Evolutionary conservation across 2,329 filamentous ascomycete species (phyloP).

Genomic region (Cadophora luteo-olivacea): DNA sequence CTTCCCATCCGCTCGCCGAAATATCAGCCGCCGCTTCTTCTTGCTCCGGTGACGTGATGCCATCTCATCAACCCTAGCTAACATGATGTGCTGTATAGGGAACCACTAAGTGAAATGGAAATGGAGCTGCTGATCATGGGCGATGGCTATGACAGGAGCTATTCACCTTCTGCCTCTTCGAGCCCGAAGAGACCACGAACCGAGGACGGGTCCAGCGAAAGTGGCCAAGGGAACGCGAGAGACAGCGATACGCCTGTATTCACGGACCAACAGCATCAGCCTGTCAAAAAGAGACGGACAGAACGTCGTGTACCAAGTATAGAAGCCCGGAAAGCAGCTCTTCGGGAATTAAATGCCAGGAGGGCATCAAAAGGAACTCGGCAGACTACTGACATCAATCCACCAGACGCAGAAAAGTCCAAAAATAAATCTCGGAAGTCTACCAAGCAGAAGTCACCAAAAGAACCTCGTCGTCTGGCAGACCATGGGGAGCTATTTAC

Average conservation of each 20-base stretch:
- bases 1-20: no score
- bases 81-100: background rate
- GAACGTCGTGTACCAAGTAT: slow-evolving; percentile 17
- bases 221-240: background rate
- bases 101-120: slow-evolving; percentile 12
- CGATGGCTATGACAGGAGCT: background rate
- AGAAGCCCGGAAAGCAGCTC: slow-evolving; percentile 12
- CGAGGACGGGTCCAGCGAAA: background rate
- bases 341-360: slow-evolving; percentile 14
- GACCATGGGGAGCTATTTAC: slow-evolving; percentile 32
- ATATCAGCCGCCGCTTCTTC: background rate
- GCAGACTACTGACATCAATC: background rate
- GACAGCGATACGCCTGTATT: background rate
- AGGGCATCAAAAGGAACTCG: slow-evolving; percentile 7
- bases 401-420: background rate
- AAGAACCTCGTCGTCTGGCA: slow-evolving; percentile 31
- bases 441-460: slow-evolving; percentile 22
- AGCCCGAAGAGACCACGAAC: slow-evolving; percentile 5
- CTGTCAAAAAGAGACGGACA: slow-evolving; percentile 22
- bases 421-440: background rate
- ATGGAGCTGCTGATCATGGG: background rate
- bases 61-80: background rate
- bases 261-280: background rate
- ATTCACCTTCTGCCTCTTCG: background rate
- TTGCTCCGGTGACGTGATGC: background rate